Percentiles rank a stretch among this genome's conserved stretches.
Conservation (phyloP, 208 protist genomes). For the Balamuthia mandrillaris region DNA sequence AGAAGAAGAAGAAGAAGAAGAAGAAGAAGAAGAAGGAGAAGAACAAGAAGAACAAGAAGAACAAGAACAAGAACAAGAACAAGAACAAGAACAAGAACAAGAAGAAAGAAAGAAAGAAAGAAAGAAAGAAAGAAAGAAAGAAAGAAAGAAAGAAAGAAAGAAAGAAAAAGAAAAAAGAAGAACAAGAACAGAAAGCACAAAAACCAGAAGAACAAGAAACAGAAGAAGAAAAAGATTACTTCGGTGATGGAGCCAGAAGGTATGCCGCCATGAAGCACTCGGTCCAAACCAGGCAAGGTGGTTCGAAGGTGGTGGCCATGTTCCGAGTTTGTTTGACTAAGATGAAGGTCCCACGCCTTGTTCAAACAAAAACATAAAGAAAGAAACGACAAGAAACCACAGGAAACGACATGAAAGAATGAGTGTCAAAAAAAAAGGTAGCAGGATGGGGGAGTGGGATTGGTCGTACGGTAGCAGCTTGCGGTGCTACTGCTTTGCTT, state of each 20-base stretch:
- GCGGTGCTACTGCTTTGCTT: neutral
- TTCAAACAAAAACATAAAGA: neutral
- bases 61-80: no score
- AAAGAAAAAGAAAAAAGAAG: no score
- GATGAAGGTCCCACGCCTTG: neutral
- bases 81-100: no score
- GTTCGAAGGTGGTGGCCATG: neutral
- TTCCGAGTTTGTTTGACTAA: neutral
- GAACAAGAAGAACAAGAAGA: no score
- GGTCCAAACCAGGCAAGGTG: neutral
- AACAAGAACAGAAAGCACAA: no score
- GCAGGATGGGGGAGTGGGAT: neutral
- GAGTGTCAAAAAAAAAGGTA: neutral
- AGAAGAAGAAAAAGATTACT: neutral
- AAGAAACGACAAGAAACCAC: neutral
- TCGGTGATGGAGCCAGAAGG: conserved; percentile 6
- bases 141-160: no score
- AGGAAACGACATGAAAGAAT: neutral
- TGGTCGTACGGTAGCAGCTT: neutral
- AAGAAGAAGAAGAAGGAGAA: no score
- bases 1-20: no score
- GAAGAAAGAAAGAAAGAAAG: no score
- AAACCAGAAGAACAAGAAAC: no score
- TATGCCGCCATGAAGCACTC: neutral
- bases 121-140: no score